Conservation (phyloP, 352 stramenopile genomes). For the Pythium graminicola region DNA sequence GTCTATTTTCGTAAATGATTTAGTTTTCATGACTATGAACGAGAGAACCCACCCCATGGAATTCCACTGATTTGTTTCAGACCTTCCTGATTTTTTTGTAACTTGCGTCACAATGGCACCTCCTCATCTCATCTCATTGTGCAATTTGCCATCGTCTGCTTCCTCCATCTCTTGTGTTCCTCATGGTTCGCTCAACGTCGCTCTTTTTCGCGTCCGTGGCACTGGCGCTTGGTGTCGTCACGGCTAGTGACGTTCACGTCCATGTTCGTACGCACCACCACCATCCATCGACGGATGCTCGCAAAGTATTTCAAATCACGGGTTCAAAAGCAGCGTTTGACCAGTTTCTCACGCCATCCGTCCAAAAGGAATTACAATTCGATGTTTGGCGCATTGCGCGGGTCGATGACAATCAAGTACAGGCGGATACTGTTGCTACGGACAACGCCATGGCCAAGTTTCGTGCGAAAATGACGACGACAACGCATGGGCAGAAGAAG, state of each 20-base stretch:
- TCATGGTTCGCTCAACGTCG: slow-evolving; percentile 1
- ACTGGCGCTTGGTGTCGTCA: not conserved
- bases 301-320: slow-evolving; percentile 20
- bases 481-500: not conserved
- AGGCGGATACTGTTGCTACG: slow-evolving; percentile 19
- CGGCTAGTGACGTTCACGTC: slow-evolving; percentile 4
- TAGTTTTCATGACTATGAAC: too few relatives aligned
- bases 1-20: too few relatives aligned
- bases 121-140: too few relatives aligned
- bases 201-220: slow-evolving; percentile 5
- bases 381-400: slow-evolving; percentile 18
- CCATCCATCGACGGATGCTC: not conserved
- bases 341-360: slow-evolving; percentile 1
- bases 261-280: slow-evolving; percentile 15
- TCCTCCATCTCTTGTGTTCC: not conserved
- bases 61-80: too few relatives aligned
- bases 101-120: too few relatives aligned
- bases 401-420: not conserved
- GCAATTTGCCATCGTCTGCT: too few relatives aligned
- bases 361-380: slow-evolving; percentile 13
- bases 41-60: too few relatives aligned
- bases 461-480: not conserved
- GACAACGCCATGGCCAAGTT: slow-evolving; percentile 11
- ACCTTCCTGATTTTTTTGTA: too few relatives aligned
- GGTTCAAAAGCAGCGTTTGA: slow-evolving; percentile 21